Conservation (phyloP, 495 filamentous ascomycete genomes). For the Xylaria scruposa region DNA sequence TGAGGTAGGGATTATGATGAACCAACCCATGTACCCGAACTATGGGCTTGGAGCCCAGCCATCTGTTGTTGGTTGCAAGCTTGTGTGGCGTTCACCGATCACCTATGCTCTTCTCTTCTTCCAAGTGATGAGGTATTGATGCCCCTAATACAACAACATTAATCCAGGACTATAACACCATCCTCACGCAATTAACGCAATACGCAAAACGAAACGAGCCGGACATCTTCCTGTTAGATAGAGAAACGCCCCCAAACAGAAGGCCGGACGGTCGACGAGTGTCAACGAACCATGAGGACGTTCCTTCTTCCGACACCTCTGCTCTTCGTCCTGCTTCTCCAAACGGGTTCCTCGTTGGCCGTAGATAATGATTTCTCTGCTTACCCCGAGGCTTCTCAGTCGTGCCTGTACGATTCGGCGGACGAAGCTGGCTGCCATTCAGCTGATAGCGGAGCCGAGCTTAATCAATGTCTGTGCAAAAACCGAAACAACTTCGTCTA, state of each 20-base stretch:
- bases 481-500: constrained; percentile 54
- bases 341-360: constrained; percentile 31
- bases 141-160: constrained; percentile 1
- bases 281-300: constrained; percentile 30
- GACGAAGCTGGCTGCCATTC: constrained; percentile 38
- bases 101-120: neutral
- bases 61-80: constrained; percentile 10
- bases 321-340: constrained; percentile 43
- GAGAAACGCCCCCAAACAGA: neutral
- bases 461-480: constrained; percentile 53
- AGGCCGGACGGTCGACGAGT: constrained; percentile 2
- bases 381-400: constrained; percentile 49
- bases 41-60: neutral
- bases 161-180: neutral
- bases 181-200: neutral
- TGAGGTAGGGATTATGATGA: neutral
- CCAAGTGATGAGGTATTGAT: neutral
- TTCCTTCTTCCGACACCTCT: constrained; percentile 34
- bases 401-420: constrained; percentile 47
- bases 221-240: neutral
- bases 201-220: neutral
- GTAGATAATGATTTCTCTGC: constrained; percentile 48
- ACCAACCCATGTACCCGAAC: neutral
- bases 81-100: neutral
- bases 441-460: constrained; percentile 37